Evolutionary conservation across 2,329 filamentous ascomycete genomes (phyloP).

Genomic region (Aspergillus jensenii): DNA sequence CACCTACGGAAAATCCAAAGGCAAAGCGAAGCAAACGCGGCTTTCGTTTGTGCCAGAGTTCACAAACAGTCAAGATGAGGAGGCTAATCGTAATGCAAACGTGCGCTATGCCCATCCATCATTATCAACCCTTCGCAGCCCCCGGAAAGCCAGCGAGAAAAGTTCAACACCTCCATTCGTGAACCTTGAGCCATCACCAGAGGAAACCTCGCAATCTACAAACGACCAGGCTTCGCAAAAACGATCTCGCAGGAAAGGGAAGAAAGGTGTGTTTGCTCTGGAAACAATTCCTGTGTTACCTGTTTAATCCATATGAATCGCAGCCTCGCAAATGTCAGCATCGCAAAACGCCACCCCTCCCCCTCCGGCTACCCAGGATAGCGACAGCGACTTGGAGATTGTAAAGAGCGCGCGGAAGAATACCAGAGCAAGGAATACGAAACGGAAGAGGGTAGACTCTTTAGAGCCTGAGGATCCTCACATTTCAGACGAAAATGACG

Average conservation of each 20-base stretch:
- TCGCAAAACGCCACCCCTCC: constrained; percentile 4
- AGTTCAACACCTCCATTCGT: constrained; percentile 10
- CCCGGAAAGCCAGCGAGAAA: constrained; percentile 9
- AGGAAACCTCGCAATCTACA: constrained; percentile 1
- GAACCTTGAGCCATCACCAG: not conserved
- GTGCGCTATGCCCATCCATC: constrained; percentile 35
- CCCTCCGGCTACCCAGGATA: constrained; percentile 11
- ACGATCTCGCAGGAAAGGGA: not conserved
- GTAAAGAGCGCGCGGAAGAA: constrained; percentile 17
- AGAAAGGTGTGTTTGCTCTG: not conserved
- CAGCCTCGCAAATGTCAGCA: not conserved
- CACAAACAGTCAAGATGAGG: constrained; percentile 21
- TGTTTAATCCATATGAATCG: not conserved
- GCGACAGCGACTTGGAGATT: constrained; percentile 17
- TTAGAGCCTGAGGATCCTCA: constrained; percentile 4
- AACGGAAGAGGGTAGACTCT: constrained; percentile 18
- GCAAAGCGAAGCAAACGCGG: constrained; percentile 42
- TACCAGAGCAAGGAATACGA: not conserved
- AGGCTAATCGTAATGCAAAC: constrained; percentile 30
- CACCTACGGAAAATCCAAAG: constrained; percentile 31
- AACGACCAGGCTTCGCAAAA: too few relatives aligned
- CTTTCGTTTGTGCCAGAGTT: constrained; percentile 42
- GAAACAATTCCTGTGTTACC: not conserved
- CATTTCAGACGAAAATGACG: constrained; percentile 26
- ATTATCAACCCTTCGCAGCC: constrained; percentile 14